Conservation (phyloP, 371 early-diverging fungal species). For the Fennellomyces sp. region DNA sequence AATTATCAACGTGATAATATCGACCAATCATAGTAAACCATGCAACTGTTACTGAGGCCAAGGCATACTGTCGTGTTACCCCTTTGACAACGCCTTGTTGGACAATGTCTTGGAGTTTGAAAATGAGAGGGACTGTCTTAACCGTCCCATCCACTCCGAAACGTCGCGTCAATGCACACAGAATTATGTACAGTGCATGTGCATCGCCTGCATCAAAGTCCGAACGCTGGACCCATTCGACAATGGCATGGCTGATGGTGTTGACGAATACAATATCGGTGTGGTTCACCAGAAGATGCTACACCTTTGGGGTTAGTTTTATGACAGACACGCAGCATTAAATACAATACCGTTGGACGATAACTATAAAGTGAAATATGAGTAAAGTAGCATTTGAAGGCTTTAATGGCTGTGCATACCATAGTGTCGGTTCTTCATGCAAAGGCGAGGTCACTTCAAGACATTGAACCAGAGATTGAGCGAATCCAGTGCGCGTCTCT, state of each 20-base stretch:
- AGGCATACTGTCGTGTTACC: slow-evolving; percentile 45
- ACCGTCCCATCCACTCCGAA: slow-evolving; percentile 55
- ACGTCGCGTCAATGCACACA: slow-evolving; percentile 40
- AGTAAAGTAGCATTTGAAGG: no score
- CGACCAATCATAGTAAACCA: slow-evolving; percentile 24
- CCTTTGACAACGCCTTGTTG: slow-evolving; percentile 20
- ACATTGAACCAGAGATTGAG: slow-evolving; percentile 27
- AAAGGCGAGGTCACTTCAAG: slow-evolving; percentile 3
- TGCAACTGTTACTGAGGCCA: slow-evolving; percentile 48
- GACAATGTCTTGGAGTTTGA: slow-evolving; percentile 47
- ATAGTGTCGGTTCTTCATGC: neutral
- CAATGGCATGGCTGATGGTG: slow-evolving; percentile 45
- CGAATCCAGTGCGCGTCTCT: slow-evolving; percentile 31
- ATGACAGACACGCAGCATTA: no score
- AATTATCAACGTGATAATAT: slow-evolving; percentile 3
- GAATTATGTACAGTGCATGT: slow-evolving; percentile 47
- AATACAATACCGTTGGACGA: no score
- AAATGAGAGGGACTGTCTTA: slow-evolving; percentile 55
- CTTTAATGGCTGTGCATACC: no score
- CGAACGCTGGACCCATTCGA: slow-evolving; percentile 45
- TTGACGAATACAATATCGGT: slow-evolving; percentile 45
- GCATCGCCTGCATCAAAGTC: slow-evolving; percentile 56
- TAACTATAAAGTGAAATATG: no score
- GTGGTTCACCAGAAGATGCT: slow-evolving; percentile 15
- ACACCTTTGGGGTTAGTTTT: neutral